Conservation (phyloP, 305 asterid species). For the Fraxinus greggii region DNA sequence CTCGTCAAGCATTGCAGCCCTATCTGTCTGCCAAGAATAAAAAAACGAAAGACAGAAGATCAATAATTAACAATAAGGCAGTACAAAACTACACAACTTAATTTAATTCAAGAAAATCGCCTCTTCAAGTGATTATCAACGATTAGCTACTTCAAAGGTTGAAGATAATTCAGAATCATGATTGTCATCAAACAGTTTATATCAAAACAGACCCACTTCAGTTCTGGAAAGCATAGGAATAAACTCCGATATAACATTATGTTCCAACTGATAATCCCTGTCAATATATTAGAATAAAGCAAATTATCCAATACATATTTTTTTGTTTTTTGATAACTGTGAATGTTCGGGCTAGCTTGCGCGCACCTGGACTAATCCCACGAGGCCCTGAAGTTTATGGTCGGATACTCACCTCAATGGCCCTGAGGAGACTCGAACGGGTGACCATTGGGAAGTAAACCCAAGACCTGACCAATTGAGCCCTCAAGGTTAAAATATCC, state of each 20-base stretch:
- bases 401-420: too few species aligned
- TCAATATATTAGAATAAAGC: neutral
- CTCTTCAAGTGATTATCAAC: neutral
- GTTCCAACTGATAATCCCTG: neutral
- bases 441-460: too few species aligned
- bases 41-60: neutral
- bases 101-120: neutral
- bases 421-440: too few species aligned
- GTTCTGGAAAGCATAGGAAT: neutral
- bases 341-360: too few species aligned
- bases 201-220: neutral
- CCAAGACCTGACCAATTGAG: too few species aligned
- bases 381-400: too few species aligned
- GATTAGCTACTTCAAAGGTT: slow-evolving; percentile 4
- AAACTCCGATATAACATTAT: neutral
- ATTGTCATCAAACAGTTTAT: neutral
- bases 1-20: slow-evolving; percentile 61
- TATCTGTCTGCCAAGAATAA: slow-evolving; percentile 42
- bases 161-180: neutral
- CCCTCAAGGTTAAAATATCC: too few species aligned
- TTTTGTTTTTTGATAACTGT: too few species aligned
- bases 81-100: neutral
- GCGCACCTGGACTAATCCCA: too few species aligned
- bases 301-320: neutral
- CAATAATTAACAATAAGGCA: neutral